phyloP scores from a whole-genome alignment of 225 moss, liverwort and hornwort genomes.

The Antitrichia curtipendula region DNA sequence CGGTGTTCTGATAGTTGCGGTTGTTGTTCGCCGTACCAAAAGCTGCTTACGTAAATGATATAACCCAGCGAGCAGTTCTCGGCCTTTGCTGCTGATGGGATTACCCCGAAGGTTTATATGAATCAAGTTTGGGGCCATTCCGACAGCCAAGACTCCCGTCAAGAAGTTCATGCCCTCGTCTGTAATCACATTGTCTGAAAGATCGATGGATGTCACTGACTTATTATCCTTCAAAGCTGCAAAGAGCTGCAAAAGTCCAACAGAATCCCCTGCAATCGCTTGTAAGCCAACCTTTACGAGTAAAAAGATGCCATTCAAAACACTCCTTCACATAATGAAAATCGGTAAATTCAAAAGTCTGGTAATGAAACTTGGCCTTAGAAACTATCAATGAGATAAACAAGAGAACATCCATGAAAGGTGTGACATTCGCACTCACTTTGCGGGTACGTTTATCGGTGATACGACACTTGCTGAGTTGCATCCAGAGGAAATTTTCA shows the following conservation, averaged over 20 bases:
- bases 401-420: neutral
- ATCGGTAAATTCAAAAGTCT: neutral
- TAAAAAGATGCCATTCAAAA: neutral
- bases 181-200: conserved; percentile 76
- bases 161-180: conserved; percentile 73
- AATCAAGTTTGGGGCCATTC: conserved; percentile 74
- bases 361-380: neutral
- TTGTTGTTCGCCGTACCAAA: conserved; percentile 40
- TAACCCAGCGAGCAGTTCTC: conserved; percentile 51
- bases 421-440: conserved; percentile 25
- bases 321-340: neutral
- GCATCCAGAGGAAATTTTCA: conserved; percentile 70
- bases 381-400: neutral
- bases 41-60: conserved; percentile 82
- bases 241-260: conserved; percentile 63
- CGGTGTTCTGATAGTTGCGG: neutral
- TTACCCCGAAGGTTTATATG: conserved; percentile 70
- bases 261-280: conserved; percentile 32
- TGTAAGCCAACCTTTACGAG: conserved; percentile 16
- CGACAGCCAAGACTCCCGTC: conserved; percentile 46
- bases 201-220: conserved; percentile 72
- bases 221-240: conserved; percentile 60
- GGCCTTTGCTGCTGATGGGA: conserved; percentile 64
- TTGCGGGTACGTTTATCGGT: conserved; percentile 70
- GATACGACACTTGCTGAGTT: conserved; percentile 76